These are phyloP conservation scores for Polyporus arcularius DNA, from an alignment of 768 basidiomycete genomes.

Conservation along the genomic window DNA sequence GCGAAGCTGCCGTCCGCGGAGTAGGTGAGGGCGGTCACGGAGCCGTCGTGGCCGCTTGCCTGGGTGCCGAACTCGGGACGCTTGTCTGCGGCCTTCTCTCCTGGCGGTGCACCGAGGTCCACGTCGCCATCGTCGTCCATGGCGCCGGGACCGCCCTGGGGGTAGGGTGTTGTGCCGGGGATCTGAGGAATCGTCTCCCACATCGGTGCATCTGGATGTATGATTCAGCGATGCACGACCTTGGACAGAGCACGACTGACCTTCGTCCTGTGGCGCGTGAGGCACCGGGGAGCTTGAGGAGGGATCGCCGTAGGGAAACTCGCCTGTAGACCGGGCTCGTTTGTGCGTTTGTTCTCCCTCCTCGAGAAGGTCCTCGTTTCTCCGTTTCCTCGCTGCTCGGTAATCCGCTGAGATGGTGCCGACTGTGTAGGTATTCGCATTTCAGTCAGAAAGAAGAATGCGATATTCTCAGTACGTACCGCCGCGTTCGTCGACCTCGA, in stretches of 20 bases:
- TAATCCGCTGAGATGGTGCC: constrained; percentile 4
- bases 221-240: neutral
- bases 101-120: neutral
- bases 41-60: neutral
- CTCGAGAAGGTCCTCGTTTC: neutral
- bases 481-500: neutral
- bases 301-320: neutral
- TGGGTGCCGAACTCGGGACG: neutral
- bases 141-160: too few relatives aligned
- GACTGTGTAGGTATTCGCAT: neutral
- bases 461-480: neutral
- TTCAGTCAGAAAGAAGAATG: neutral
- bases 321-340: neutral
- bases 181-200: too few relatives aligned
- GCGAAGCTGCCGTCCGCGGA: constrained; percentile 35
- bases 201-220: neutral
- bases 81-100: neutral
- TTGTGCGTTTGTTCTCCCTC: neutral
- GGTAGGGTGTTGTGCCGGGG: too few relatives aligned
- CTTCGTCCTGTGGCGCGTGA: neutral
- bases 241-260: neutral
- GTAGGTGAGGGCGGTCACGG: constrained; percentile 37
- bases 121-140: neutral
- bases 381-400: neutral
- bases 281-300: neutral